phyloP scores from a whole-genome alignment of 768 basidiomycete species.

The Russula compacta region DNA sequence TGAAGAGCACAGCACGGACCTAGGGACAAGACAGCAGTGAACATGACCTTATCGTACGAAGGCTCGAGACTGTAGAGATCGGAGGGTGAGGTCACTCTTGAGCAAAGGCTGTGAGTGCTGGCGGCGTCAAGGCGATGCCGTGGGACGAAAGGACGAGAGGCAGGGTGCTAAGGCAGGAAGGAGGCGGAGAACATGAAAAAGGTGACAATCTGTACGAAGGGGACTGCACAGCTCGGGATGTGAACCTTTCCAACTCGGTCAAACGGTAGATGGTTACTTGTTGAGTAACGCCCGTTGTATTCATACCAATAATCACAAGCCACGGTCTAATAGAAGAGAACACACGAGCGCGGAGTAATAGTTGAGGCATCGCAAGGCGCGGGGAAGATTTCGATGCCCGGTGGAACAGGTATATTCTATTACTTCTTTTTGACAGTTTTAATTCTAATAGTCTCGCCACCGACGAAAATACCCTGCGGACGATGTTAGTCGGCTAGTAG shows the following conservation, averaged over 20 bases:
- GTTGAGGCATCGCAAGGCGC: neutral
- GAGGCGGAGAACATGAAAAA: neutral
- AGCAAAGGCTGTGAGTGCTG: no score
- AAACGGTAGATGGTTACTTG: neutral
- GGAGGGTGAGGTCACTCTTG: no score
- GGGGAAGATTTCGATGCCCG: neutral
- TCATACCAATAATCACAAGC: neutral
- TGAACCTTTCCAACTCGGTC: neutral
- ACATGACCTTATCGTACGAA: no score
- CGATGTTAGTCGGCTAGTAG: constrained; percentile 6
- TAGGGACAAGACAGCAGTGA: no score
- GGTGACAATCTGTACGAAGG: neutral
- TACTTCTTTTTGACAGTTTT: constrained; percentile 96
- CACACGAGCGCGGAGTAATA: neutral
- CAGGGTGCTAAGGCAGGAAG: neutral
- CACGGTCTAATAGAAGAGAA: neutral
- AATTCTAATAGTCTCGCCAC: constrained; percentile 84
- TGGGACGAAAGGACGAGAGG: no score
- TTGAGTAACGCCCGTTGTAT: neutral
- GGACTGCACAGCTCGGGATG: neutral
- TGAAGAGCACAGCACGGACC: no score
- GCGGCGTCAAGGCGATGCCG: no score
- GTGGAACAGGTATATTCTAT: constrained; percentile 36
- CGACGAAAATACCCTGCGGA: constrained; percentile 82
- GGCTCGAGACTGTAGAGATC: no score